phyloP scores from a whole-genome alignment of 805 yeast genomes.

The Saccharomyces jurei region DNA sequence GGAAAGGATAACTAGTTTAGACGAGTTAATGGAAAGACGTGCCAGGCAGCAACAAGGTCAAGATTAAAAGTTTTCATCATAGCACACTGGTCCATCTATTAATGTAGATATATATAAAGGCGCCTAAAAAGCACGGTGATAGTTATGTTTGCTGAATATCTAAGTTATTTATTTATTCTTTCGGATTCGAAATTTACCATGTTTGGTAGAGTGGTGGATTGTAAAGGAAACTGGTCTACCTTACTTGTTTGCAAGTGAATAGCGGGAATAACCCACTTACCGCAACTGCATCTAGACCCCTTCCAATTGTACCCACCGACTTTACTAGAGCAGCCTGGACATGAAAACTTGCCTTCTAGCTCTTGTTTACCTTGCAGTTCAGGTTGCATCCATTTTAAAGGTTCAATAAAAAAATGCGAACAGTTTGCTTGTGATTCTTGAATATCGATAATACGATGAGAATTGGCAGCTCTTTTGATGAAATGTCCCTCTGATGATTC shows the following conservation, averaged over 20 bases:
- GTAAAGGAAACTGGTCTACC: slow-evolving; percentile 52
- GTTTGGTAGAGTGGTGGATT: slow-evolving; percentile 18
- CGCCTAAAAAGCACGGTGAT: not conserved
- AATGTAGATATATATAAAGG: not conserved
- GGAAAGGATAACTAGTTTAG: slow-evolving; percentile 10
- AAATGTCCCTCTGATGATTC: slow-evolving; percentile 61
- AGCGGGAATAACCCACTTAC: slow-evolving; percentile 92
- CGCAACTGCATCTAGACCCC: slow-evolving; percentile 90
- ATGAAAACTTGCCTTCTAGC: slow-evolving; percentile 76
- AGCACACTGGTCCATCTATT: not conserved
- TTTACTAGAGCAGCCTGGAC: slow-evolving; percentile 79
- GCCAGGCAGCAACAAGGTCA: slow-evolving; percentile 8
- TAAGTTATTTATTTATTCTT: not conserved
- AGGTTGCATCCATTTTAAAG: slow-evolving; percentile 82
- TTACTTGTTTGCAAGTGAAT: slow-evolving; percentile 72
- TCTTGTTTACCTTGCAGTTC: slow-evolving; percentile 62
- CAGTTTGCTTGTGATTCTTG: slow-evolving; percentile 55
- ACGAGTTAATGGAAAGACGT: slow-evolving; percentile 4
- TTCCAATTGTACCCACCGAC: slow-evolving; percentile 93
- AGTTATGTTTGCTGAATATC: slow-evolving; percentile 1
- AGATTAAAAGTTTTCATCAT: not conserved
- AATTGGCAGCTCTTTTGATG: slow-evolving; percentile 53
- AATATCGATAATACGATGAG: slow-evolving; percentile 50
- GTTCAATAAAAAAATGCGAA: slow-evolving; percentile 83
- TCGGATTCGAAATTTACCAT: slow-evolving; percentile 13